Evolutionary conservation across 192 early-diverging fungal species (phyloP), one percentile per base, ranked within the genome.

Genomic region (Spizellomyces punctatus): DNA sequence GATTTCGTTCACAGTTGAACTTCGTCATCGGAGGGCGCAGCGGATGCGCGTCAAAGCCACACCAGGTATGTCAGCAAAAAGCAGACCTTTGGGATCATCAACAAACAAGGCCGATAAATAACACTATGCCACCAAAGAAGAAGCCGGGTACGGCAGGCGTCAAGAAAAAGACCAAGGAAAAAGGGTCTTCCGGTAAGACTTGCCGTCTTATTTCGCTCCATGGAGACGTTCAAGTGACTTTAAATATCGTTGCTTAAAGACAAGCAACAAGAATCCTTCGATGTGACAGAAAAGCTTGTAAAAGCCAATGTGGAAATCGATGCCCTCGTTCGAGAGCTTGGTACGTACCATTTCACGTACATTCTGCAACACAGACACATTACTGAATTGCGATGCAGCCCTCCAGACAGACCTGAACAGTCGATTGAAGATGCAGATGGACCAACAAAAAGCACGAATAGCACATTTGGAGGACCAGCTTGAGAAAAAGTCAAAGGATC

Each of bases 81-180:
- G 3, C 0, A 36, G 27, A 0, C 27, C 27, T 2, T 36, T 36
- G 27, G 27, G 1, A 36, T 36, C 27, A 36, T 3, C 27, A 36
- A 3, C 27, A 36, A 36, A 36, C 27, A 36, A 36, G 27, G 27
- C 27, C 27, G 27, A 36, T 36, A 36, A 36, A 36, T 36, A 36
- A 3, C 59, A 66, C 49, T 10, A 93, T 92, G 80, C 91, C 91
- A 67, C 93, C 93, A 12, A 94, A 87, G 52, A 94, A 86, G 10
- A 89, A 92, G 17, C 76, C 69, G 6, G 75, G 54, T 45, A 70
- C 74, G 5, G 67, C 74, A 10, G 74, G 74, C 1, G 41, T 42
- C 21, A 71, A 71, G 47, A 76, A 68, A 60, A 75, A 75, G 41
- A 41, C 52, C 0, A 64, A 67, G 56, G 47, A 27, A 14, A 74